Evolutionary conservation across 2,329 filamentous ascomycete genomes (phyloP).

Genomic region (Colletotrichum eleusines): DNA sequence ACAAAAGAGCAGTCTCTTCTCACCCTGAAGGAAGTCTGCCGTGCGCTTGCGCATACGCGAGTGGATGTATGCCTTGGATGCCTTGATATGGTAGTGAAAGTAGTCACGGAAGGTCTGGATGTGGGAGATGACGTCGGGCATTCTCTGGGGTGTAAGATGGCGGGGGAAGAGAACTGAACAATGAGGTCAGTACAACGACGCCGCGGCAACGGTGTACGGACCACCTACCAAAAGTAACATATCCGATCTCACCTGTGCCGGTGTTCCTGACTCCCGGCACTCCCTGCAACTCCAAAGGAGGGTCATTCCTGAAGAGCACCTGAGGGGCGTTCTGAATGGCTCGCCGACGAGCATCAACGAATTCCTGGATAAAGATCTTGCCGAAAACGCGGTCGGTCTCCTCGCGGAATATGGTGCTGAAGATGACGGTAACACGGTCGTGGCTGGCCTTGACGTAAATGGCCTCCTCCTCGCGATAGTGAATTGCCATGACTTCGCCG

Average conservation of each 20-base stretch:
- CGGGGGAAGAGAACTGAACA: conserved; percentile 88
- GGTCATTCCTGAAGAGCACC: conserved; percentile 94
- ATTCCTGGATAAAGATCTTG: conserved; percentile 98
- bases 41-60: conserved; percentile 97
- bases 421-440: conserved; percentile 98
- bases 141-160: conserved; percentile 89
- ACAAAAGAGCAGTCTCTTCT: conserved; percentile 49
- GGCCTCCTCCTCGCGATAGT: conserved; percentile 98
- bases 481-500: conserved; percentile 93
- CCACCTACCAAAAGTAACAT: conserved; percentile 91
- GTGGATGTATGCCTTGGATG: conserved; percentile 99
- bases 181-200: conserved; percentile 36
- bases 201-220: background rate
- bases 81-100: conserved; percentile 99
- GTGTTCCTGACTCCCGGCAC: conserved; percentile 84
- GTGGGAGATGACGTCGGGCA: conserved; percentile 96
- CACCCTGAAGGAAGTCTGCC: conserved; percentile 97
- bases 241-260: conserved; percentile 89
- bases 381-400: conserved; percentile 98
- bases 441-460: conserved; percentile 99
- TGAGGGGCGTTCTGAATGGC: conserved; percentile 99
- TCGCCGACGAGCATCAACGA: conserved; percentile 93
- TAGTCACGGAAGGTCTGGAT: conserved; percentile 99
- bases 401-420: conserved; percentile 97
- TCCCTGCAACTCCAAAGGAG: conserved; percentile 89